phyloP scores from a whole-genome alignment of 2,329 filamentous ascomycete genomes.

The Alternaria arbusti region DNA sequence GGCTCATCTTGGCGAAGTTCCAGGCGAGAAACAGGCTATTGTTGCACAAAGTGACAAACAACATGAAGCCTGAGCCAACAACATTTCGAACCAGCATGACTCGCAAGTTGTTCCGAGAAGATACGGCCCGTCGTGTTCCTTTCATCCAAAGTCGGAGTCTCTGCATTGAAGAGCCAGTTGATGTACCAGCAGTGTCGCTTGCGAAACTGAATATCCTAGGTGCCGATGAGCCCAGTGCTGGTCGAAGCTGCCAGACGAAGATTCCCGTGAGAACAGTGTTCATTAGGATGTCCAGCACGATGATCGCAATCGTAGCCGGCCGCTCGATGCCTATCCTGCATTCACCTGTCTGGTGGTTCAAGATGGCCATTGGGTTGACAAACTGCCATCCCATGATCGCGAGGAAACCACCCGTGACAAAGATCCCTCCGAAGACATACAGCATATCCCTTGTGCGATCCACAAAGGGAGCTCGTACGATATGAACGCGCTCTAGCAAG shows the following conservation, averaged over 20 bases:
- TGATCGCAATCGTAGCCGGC: conserved; percentile 36
- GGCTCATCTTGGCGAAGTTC: conserved; percentile 37
- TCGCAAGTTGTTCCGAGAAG: conserved; percentile 17
- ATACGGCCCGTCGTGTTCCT: not conserved
- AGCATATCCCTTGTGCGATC: conserved; percentile 38
- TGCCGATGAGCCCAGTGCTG: conserved; percentile 13
- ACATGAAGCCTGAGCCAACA: conserved; percentile 37
- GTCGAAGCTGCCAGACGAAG: conserved; percentile 45
- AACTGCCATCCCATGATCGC: conserved; percentile 29
- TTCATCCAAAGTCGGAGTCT: not conserved
- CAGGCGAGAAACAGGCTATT: conserved; percentile 38
- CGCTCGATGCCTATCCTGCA: conserved; percentile 47
- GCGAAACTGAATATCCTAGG: not conserved
- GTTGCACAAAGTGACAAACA: conserved; percentile 45
- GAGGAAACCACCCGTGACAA: conserved; percentile 28
- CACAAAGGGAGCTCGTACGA: conserved; percentile 39
- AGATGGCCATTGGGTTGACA: conserved; percentile 30
- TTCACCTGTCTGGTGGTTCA: conserved; percentile 32
- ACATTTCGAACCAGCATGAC: conserved; percentile 33
- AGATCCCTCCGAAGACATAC: conserved; percentile 35
- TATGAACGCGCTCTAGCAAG: conserved; percentile 48
- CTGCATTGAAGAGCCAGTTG: not conserved
- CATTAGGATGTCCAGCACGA: conserved; percentile 43
- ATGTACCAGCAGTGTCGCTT: not conserved
- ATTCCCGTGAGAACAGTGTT: conserved; percentile 43